Percentiles rank a stretch among this genome's conserved stretches.
These are phyloP conservation scores for Boletus coccyginus DNA, from an alignment of 768 basidiomycete species.

Conservation along the genomic window DNA sequence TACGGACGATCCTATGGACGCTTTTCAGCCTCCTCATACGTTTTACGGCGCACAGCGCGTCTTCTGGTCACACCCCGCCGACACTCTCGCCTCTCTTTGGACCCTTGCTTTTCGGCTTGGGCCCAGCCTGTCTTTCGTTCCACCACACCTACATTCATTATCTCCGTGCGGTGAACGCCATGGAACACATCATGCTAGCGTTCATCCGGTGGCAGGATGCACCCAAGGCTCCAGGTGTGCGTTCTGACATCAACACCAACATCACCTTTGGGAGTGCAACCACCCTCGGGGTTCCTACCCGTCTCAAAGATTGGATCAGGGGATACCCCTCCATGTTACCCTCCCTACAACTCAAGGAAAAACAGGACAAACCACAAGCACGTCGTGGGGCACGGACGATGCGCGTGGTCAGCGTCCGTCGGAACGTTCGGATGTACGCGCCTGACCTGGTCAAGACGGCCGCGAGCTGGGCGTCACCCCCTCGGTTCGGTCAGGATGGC, in stretches of 20 bases:
- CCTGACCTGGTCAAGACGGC: conserved; percentile 75
- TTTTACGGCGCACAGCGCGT: conserved; percentile 78
- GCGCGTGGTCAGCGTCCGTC: conserved; percentile 71
- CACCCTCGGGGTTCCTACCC: conserved; percentile 70
- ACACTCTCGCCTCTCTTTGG: conserved; percentile 88
- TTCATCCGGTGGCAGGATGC: conserved; percentile 83
- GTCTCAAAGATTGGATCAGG: conserved; percentile 89
- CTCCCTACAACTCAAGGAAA: conserved; percentile 48
- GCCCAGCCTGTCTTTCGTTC: conserved; percentile 48
- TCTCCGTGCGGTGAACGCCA: conserved; percentile 79
- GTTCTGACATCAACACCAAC: conserved; percentile 31
- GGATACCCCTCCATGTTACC: conserved; percentile 85
- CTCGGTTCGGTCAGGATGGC: conserved; percentile 23
- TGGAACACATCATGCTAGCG: conserved; percentile 89
- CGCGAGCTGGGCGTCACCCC: conserved; percentile 44
- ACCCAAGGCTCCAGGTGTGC: conserved; percentile 35
- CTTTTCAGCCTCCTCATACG: conserved; percentile 79
- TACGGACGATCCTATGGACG: conserved; percentile 61
- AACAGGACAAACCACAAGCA: conserved; percentile 53
- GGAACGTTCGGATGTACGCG: conserved; percentile 86
- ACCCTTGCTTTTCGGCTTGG: conserved; percentile 84
- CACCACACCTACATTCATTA: conserved; percentile 64
- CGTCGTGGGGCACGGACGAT: conserved; percentile 75
- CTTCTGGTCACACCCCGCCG: conserved; percentile 88
- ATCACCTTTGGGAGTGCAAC: conserved; percentile 48